phyloP scores from a whole-genome alignment of 1,284 basidiomycete species.

The Meripilus lineatus region DNA sequence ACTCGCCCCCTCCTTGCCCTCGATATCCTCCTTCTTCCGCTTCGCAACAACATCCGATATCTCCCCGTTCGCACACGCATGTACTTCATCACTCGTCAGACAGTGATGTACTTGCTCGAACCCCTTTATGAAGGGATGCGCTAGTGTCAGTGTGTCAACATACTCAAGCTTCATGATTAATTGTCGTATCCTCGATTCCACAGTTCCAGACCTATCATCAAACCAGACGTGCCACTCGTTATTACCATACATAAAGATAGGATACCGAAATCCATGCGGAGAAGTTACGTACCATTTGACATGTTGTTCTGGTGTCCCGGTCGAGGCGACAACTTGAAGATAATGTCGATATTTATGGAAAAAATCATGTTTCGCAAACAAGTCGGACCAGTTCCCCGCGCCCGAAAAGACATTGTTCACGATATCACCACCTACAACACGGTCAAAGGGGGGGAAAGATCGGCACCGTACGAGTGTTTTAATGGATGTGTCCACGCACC shows the following conservation, averaged over 20 bases:
- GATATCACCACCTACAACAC: slow-evolving; percentile 75
- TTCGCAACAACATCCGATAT: slow-evolving; percentile 67
- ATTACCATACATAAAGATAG: too few species aligned
- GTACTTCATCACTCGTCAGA: slow-evolving; percentile 81
- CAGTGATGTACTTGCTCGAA: slow-evolving; percentile 89
- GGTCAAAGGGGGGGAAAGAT: not conserved
- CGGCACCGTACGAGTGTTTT: not conserved
- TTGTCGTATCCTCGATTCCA: slow-evolving; percentile 95
- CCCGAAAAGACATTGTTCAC: slow-evolving; percentile 90
- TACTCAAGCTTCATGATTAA: slow-evolving; percentile 97
- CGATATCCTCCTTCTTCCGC: slow-evolving; percentile 78
- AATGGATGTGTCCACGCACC: slow-evolving; percentile 43
- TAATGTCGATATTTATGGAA: slow-evolving; percentile 98
- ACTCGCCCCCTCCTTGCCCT: slow-evolving; percentile 71
- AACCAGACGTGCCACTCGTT: too few species aligned
- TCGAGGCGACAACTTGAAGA: slow-evolving; percentile 95
- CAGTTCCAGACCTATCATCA: slow-evolving; percentile 40
- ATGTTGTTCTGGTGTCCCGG: slow-evolving; percentile 79
- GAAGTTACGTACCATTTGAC: slow-evolving; percentile 79
- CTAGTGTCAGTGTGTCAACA: slow-evolving; percentile 86
- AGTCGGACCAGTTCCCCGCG: slow-evolving; percentile 83
- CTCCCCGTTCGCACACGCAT: slow-evolving; percentile 87
- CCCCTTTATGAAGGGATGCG: slow-evolving; percentile 94
- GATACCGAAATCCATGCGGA: slow-evolving; percentile 7
- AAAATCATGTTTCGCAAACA: slow-evolving; percentile 95